Conservation (phyloP, 225 moss, liverwort and hornwort species). For the Pseudisothecium myosuroides region DNA sequence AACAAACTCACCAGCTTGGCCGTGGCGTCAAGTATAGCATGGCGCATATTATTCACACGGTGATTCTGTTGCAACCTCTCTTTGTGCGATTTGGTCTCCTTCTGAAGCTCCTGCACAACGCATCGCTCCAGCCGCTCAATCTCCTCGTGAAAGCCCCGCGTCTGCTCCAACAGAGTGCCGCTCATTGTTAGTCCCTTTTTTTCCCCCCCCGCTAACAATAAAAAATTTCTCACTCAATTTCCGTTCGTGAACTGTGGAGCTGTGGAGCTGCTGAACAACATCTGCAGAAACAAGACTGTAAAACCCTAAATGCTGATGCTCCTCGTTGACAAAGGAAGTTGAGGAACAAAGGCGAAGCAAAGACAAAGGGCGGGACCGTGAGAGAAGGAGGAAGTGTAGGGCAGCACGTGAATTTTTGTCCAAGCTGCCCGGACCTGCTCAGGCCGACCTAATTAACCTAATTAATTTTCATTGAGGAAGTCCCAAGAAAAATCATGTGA, state of each 20-base stretch:
- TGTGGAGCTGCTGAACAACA: background rate
- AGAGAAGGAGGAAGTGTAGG: background rate
- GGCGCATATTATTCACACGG: slow-evolving; percentile 94
- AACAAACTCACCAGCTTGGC: slow-evolving; percentile 57
- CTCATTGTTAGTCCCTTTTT: slow-evolving; percentile 43
- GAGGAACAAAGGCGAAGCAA: no score
- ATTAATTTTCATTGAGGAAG: background rate
- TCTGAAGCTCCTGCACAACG: slow-evolving; percentile 87
- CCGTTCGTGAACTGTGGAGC: background rate
- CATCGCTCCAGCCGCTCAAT: slow-evolving; percentile 75
- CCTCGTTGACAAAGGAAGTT: background rate
- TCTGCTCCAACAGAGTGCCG: slow-evolving; percentile 90
- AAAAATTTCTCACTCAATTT: background rate
- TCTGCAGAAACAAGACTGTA: background rate
- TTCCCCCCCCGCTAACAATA: background rate
- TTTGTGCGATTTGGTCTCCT: slow-evolving; percentile 82
- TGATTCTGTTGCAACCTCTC: slow-evolving; percentile 90
- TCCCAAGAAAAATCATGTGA: background rate
- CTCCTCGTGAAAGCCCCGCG: slow-evolving; percentile 84
- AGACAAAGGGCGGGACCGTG: background rate
- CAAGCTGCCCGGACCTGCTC: background rate
- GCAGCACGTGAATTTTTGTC: background rate
- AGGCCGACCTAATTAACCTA: background rate
- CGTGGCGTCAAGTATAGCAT: slow-evolving; percentile 61
- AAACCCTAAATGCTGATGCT: background rate